These are phyloP conservation scores for Cercospora sp. DNA, from an alignment of 2,329 filamentous ascomycete genomes.

Conservation along the genomic window DNA sequence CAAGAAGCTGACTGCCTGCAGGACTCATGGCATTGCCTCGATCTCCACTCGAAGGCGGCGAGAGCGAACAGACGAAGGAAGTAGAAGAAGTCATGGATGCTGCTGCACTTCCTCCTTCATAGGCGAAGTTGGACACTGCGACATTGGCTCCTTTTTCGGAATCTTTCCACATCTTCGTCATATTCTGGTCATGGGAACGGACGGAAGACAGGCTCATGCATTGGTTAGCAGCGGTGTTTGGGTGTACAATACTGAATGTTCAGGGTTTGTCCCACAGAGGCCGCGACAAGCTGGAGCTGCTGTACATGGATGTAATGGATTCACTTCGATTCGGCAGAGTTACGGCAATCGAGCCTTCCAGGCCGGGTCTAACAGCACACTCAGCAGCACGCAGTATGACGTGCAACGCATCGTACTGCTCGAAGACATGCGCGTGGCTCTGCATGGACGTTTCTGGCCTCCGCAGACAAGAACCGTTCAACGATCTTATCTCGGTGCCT, in stretches of 20 bases:
- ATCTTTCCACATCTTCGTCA: not conserved
- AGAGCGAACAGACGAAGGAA: slow-evolving; percentile 77
- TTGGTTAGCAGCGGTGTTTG: slow-evolving; percentile 4
- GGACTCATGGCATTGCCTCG: slow-evolving; percentile 93
- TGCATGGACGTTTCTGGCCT: not conserved
- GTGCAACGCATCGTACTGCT: not conserved
- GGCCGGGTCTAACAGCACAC: not conserved
- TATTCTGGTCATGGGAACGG: not conserved
- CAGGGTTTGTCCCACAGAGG: not conserved
- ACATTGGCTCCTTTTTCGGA: not conserved
- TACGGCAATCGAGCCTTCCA: not conserved
- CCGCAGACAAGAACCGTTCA: too few species aligned
- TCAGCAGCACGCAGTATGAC: not conserved
- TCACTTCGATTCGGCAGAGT: not conserved
- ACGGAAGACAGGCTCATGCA: slow-evolving; percentile 1
- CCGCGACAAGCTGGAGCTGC: not conserved
- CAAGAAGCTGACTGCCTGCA: slow-evolving; percentile 34
- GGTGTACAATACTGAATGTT: not conserved
- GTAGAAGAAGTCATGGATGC: slow-evolving; percentile 93
- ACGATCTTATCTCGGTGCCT: not conserved
- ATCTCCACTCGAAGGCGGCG: slow-evolving; percentile 76
- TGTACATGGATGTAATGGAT: slow-evolving; percentile 3
- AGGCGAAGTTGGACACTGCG: slow-evolving; percentile 8
- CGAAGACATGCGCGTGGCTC: not conserved
- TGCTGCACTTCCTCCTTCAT: slow-evolving; percentile 77